These are phyloP conservation scores for Exsudoporus floridanus DNA, from an alignment of 1,284 basidiomycete genomes.

Conservation along the genomic window DNA sequence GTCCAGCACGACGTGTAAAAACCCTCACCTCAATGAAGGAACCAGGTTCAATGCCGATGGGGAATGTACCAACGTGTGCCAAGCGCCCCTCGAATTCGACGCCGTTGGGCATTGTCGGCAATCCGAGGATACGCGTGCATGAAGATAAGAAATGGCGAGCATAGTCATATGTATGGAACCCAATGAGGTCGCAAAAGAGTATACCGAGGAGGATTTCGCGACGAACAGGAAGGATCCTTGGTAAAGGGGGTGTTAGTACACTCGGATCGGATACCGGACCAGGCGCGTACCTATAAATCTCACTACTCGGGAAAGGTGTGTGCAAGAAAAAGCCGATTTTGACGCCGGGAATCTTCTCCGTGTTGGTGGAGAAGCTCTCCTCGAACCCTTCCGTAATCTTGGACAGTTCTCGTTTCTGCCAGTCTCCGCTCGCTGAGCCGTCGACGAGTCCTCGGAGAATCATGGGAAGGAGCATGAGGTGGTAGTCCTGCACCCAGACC, in stretches of 20 bases:
- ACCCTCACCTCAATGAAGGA: slow-evolving; percentile 79
- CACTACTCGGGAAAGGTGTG: slow-evolving; percentile 96
- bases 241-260: slow-evolving; percentile 8
- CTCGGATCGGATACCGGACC: slow-evolving; percentile 12
- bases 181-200: slow-evolving; percentile 94
- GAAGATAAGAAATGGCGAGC: slow-evolving; percentile 98
- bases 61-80: slow-evolving; percentile 97
- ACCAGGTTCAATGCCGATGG: slow-evolving; percentile 95
- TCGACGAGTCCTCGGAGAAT: slow-evolving; percentile 88
- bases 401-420: slow-evolving; percentile 66
- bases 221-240: slow-evolving; percentile 95
- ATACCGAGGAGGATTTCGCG: slow-evolving; percentile 95
- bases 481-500: slow-evolving; percentile 99
- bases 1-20: background rate
- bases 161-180: slow-evolving; percentile 99
- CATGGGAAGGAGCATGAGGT: slow-evolving; percentile 97
- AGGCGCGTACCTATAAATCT: slow-evolving; percentile 85
- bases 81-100: slow-evolving; percentile 94
- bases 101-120: slow-evolving; percentile 98
- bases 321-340: slow-evolving; percentile 99
- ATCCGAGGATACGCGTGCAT: slow-evolving; percentile 92
- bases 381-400: slow-evolving; percentile 78
- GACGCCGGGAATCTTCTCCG: slow-evolving; percentile 55
- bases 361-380: slow-evolving; percentile 46
- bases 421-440: slow-evolving; percentile 61